A percentile compares a stretch with the other conserved stretches of the same genome.
Evolutionary conservation across 306 rosid genomes (phyloP).

Genomic region (Benincasa hispida): DNA sequence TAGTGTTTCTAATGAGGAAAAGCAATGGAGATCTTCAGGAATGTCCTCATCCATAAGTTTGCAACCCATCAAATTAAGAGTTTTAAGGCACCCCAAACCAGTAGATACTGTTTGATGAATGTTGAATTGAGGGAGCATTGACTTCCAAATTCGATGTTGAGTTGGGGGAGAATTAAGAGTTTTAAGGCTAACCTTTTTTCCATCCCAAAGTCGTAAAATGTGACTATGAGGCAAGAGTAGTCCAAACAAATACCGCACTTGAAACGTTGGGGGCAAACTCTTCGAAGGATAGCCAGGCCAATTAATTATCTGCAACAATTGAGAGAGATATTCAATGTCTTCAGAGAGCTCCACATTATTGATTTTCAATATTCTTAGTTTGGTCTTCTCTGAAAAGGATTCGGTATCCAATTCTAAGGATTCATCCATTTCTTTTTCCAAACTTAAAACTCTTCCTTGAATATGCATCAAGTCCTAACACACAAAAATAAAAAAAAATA

Average conservation of each 20-base stretch:
- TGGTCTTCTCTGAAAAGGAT: not conserved
- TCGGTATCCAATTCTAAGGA: not conserved
- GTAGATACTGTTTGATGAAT: not conserved
- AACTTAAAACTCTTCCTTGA: not conserved
- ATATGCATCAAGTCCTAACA: not conserved
- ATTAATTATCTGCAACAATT: not conserved
- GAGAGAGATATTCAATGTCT: not conserved
- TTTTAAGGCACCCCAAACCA: not conserved
- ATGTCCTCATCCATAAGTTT: slow-evolving; percentile 8
- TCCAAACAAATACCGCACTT: not conserved
- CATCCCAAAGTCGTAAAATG: not conserved
- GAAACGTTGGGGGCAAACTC: not conserved
- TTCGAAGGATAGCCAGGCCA: not conserved
- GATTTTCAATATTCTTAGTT: slow-evolving; percentile 4
- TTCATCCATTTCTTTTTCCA: not conserved
- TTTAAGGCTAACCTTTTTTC: not conserved
- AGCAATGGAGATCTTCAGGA: not conserved
- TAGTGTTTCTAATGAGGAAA: not conserved
- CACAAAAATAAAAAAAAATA: no score
- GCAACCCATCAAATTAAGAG: not conserved
- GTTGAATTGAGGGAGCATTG: not conserved
- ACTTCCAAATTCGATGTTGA: not conserved
- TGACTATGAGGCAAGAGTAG: not conserved
- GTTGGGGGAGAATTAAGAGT: no score
- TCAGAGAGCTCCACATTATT: not conserved